Percentiles rank a stretch among this genome's conserved stretches.
These are phyloP conservation scores for Russula griseocarnosa DNA, from an alignment of 768 basidiomycete genomes.

Conservation along the genomic window DNA sequence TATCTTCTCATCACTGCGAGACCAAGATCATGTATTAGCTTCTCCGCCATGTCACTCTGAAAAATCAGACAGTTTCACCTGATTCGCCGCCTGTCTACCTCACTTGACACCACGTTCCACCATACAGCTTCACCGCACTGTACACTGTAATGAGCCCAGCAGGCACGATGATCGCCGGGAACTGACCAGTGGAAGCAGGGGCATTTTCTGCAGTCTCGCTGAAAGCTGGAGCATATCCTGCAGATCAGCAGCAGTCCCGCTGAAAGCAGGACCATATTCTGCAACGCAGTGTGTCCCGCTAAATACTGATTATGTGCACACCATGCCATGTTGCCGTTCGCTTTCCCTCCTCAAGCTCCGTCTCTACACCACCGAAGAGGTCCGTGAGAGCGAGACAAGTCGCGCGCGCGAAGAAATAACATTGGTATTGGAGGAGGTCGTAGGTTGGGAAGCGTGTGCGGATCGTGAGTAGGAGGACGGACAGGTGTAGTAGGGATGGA, in stretches of 20 bases:
- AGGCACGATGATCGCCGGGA: constrained; percentile 25
- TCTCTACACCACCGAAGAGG: constrained; percentile 18
- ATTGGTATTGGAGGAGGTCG: constrained; percentile 27
- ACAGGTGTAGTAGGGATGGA: constrained; percentile 26
- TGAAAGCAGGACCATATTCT: too few species aligned
- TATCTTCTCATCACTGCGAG: constrained; percentile 26
- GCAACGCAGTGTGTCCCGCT: constrained; percentile 23
- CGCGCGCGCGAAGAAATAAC: constrained; percentile 28
- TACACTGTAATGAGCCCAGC: constrained; percentile 27
- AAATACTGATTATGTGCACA: constrained; percentile 24
- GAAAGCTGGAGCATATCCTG: too few species aligned
- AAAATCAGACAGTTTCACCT: constrained; percentile 13
- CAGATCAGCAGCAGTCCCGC: too few species aligned
- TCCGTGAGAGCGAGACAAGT: constrained; percentile 19
- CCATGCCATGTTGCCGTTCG: constrained; percentile 26
- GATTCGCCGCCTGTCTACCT: constrained; percentile 23
- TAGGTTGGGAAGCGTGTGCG: constrained; percentile 26
- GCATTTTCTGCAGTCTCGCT: constrained; percentile 29
- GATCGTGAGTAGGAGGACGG: constrained; percentile 25
- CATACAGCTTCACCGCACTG: constrained; percentile 24
- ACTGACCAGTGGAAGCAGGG: constrained; percentile 23
- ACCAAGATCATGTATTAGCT: background rate
- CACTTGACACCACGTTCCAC: too few species aligned
- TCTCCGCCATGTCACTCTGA: background rate
- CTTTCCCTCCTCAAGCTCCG: constrained; percentile 11